Evolutionary conservation across 2,329 filamentous ascomycete genomes (phyloP).

Genomic region (Fusarium sp.): DNA sequence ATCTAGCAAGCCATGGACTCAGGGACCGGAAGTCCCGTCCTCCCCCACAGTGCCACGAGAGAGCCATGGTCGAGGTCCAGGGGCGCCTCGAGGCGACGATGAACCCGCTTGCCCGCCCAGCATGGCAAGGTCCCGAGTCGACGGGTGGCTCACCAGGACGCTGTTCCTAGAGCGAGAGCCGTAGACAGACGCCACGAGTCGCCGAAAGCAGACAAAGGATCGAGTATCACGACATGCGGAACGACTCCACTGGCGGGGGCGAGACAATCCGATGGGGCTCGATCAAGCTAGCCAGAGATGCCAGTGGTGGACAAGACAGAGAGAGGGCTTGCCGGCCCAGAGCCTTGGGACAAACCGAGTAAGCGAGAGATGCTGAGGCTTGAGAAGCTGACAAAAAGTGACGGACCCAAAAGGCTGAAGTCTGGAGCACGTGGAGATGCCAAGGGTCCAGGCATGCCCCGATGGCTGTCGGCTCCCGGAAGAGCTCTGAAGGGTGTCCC

Average conservation of each 20-base stretch:
- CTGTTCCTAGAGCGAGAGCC: conserved; percentile 14
- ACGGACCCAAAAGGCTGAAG: conserved; percentile 3
- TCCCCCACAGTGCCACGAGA: conserved; percentile 23
- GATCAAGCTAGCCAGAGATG: not conserved
- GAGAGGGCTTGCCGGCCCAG: not conserved
- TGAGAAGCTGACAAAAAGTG: conserved; percentile 8
- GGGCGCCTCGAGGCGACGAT: conserved; percentile 7
- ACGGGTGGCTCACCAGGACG: not conserved
- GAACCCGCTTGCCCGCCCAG: not conserved
- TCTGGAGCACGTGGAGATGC: conserved; percentile 21
- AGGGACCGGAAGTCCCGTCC: conserved; percentile 34
- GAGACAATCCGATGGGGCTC: conserved; percentile 12
- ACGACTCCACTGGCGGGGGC: not conserved
- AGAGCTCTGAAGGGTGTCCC: conserved; percentile 6
- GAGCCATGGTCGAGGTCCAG: not conserved
- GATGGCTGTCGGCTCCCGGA: conserved; percentile 20
- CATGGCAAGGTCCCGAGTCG: not conserved
- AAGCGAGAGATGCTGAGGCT: conserved; percentile 7
- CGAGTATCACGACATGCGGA: not conserved
- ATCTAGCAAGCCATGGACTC: conserved; percentile 2
- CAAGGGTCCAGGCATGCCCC: conserved; percentile 29
- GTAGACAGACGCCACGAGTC: conserved; percentile 35
- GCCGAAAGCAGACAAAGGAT: conserved; percentile 10
- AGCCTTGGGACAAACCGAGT: not conserved
- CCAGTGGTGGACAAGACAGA: not conserved